phyloP scores from a whole-genome alignment of 2,329 filamentous ascomycete species.

The Metarhizium sp. region DNA sequence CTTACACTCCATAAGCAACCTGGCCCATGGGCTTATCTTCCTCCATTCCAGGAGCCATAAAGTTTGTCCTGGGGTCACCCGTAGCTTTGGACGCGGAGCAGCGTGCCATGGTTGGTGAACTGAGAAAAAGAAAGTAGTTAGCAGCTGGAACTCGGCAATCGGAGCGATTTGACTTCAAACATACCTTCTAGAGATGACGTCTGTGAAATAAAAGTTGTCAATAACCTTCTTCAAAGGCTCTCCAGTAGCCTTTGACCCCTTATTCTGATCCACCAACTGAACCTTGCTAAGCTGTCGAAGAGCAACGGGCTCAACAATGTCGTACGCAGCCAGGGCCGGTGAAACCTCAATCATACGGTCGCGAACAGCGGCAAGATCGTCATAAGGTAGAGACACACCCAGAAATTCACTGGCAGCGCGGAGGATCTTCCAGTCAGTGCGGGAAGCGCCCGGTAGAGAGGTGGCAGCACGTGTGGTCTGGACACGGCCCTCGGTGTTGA shows the following conservation, averaged over 20 bases:
- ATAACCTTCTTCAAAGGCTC: slow-evolving; percentile 74
- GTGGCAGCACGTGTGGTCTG: slow-evolving; percentile 90
- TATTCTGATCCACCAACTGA: slow-evolving; percentile 93
- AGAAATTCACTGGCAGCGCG: slow-evolving; percentile 89
- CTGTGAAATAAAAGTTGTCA: slow-evolving; percentile 97
- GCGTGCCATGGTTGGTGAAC: slow-evolving; percentile 96
- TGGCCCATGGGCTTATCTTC: slow-evolving; percentile 54
- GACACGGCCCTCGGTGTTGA: slow-evolving; percentile 95
- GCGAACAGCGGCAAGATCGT: slow-evolving; percentile 79
- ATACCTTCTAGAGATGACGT: slow-evolving; percentile 91
- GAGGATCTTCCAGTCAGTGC: slow-evolving; percentile 99
- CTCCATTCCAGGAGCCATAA: slow-evolving; percentile 64
- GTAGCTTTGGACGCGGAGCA: slow-evolving; percentile 88
- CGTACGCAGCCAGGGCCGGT: slow-evolving; percentile 80
- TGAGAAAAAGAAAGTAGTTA: slow-evolving; percentile 23
- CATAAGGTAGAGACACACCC: slow-evolving; percentile 77
- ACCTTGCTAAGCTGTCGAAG: slow-evolving; percentile 75
- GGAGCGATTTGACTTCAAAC: slow-evolving; percentile 22
- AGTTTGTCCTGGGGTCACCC: slow-evolving; percentile 67
- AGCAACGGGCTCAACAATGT: slow-evolving; percentile 76
- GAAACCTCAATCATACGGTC: slow-evolving; percentile 95
- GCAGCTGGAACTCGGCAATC: background rate
- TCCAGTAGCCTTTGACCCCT: slow-evolving; percentile 67
- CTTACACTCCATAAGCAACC: slow-evolving; percentile 47
- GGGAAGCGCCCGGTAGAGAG: slow-evolving; percentile 75